Base-by-base conservation (phyloP, 257 asterid species). In the Cinchona pubescens region DNA sequence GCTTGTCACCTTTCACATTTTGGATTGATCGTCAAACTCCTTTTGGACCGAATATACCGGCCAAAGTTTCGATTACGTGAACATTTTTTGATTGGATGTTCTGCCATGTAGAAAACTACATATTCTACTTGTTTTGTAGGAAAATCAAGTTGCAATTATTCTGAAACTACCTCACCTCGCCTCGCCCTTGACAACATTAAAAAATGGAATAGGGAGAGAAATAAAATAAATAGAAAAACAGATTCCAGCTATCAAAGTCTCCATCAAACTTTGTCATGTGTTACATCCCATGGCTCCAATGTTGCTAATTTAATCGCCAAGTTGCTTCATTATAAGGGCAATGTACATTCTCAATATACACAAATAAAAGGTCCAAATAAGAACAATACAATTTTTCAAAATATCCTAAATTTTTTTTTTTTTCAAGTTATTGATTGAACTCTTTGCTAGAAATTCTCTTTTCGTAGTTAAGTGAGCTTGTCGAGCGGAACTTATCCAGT, bases 1-100 rank as follows among this genome's bases (percentile, higher is more conserved):
- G 25, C 32, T 51, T 25, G 59, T 65, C 58, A 13, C 53, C 21
- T 66, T 3, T 60, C 38, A 37, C 2, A 6, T 14, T 18, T 38
- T 75, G 74, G 68, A 46, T 53, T 29, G 65, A 64, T 74, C 40
- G 29, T 21, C 19, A 56, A 15, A n/a, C 16, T 38, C 37, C 27
- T 15, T 75, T 75, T n/a, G 72, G 37, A 68, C 30, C 58, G 69
- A 67, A 76, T 76, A 55, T 76, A 55, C 61, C 16, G 53, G 7
- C 56, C 42, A 1, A 25, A 15, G 29, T 42, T 75, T 64, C 37
- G 16, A 34, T 48, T 48, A 46, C n/a, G 30, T 21, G 38, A 63
- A 74, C 21, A 13, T 64, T n/a, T n/a, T n/a, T n/a, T n/a, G n/a
- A n/a, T n/a, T n/a, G n/a, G n/a, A n/a, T n/a, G n/a, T n/a, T n/a